These are phyloP conservation scores for Dipteronia dyeriana DNA, from an alignment of 345 rosid species.

Conservation along the genomic window DNA sequence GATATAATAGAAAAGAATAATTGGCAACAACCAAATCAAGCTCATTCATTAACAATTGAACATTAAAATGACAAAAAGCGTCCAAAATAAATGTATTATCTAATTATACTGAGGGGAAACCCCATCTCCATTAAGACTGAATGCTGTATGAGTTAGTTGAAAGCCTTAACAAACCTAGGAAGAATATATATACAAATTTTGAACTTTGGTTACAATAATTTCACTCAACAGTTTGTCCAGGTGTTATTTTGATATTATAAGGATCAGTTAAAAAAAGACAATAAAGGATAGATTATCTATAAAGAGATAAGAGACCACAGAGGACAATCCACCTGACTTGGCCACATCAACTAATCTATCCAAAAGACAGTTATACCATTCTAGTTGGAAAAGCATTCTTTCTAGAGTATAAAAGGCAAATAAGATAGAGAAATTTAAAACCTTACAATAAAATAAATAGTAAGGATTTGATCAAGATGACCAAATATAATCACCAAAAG, in stretches of 20 bases:
- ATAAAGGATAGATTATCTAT: background rate
- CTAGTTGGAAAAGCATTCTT: background rate
- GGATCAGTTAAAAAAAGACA: background rate
- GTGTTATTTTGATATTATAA: background rate
- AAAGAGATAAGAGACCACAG: background rate
- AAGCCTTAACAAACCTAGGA: background rate
- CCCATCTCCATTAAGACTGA: background rate
- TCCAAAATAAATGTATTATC: background rate
- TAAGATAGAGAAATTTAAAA: no score
- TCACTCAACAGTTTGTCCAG: background rate
- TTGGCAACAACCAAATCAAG: background rate
- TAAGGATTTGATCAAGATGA: background rate
- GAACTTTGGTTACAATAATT: background rate
- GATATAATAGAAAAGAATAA: background rate
- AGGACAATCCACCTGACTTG: background rate
- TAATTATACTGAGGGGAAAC: background rate
- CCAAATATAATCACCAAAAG: background rate
- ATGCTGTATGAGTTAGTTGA: background rate
- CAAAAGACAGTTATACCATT: conserved; percentile 1
- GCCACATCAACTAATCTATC: background rate
- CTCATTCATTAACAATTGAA: background rate
- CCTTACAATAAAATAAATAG: background rate
- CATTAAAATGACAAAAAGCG: background rate
- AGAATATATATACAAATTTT: background rate
- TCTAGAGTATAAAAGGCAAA: background rate